Conservation (phyloP, 306 rosid genomes). For the Cicer bijugum region DNA sequence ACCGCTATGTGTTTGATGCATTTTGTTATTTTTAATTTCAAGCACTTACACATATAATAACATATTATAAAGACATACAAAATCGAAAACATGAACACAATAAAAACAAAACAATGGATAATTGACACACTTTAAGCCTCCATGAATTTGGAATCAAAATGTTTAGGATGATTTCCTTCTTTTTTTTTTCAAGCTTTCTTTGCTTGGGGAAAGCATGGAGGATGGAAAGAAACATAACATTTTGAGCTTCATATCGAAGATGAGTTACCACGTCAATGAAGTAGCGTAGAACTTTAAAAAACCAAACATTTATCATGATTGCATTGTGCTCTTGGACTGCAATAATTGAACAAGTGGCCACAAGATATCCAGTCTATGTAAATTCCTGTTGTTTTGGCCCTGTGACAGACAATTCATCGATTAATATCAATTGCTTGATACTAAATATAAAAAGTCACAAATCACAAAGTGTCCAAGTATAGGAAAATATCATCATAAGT, state of each 20-base stretch:
- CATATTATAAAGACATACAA: not conserved
- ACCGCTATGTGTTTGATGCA: not conserved
- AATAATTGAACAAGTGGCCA: slow-evolving; percentile 94
- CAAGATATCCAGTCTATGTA: slow-evolving; percentile 90
- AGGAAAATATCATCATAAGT: too few species aligned
- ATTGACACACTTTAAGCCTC: slow-evolving; percentile 40
- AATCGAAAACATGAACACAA: slow-evolving; percentile 17
- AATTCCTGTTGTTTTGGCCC: slow-evolving; percentile 79
- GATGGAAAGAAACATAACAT: too few species aligned
- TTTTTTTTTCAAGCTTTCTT: slow-evolving; percentile 26
- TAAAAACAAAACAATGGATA: slow-evolving; percentile 36
- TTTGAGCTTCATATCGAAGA: too few species aligned
- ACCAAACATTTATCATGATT: slow-evolving; percentile 43
- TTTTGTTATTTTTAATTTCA: slow-evolving; percentile 35
- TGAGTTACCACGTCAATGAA: too few species aligned
- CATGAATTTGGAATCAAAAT: slow-evolving; percentile 39
- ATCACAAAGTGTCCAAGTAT: not conserved
- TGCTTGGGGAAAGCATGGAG: slow-evolving; percentile 26
- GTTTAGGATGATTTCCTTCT: not conserved
- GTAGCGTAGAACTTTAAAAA: slow-evolving; percentile 41
- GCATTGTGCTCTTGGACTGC: slow-evolving; percentile 67
- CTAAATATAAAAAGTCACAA: not conserved
- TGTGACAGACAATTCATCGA: slow-evolving; percentile 50
- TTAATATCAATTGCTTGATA: slow-evolving; percentile 19
- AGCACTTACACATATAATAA: slow-evolving; percentile 12